Evolutionary conservation across 2,329 filamentous ascomycete genomes (phyloP), one percentile per base, ranked within the genome.

Genomic region (Neofusicoccum cordaticola): DNA sequence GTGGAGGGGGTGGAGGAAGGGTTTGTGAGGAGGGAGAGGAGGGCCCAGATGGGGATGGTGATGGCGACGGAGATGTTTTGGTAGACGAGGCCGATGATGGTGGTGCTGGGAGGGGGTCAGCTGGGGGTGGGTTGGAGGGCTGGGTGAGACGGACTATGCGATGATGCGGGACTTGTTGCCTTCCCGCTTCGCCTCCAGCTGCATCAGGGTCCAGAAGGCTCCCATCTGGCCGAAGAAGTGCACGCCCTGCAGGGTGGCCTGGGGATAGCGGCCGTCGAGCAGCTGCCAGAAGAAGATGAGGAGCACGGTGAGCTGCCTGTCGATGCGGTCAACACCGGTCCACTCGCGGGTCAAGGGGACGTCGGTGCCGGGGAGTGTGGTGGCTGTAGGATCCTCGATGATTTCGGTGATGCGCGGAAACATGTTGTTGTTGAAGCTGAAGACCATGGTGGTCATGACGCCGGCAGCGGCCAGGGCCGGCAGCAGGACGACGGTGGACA

Each of bases 341-440:
- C 44, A 64, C 13, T 57, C 27, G 9, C 51, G 51, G 8, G 42
- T 48, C n/a, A 64, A 34, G 2, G 52, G 27, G 17, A 58, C 35
- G 42, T 50, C 45, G 3, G 62, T 41, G 34, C 52, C 62, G 31
- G 62, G 62, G 1, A 62, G 13, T 7, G 37, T 48, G 35, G 58
- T 48, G 19, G 22, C 8, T 34, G 27, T 13, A 4, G 74, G 47
- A 74, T 80, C 62, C 75, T 79, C 67, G 77, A 83, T 69, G 85
- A 86, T 73, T 76, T 81, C 1, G 31, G 61, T 35, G 13, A 63
- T 45, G 9, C 13, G n/a, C 7, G 85, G 85, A 80, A 85, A 62
- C 84, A 86, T 68, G 85, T 85, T 0, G 73, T 64, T 64, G 62
- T 64, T 64, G 62, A 13, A 15, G 62, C 48, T 56, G 42, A 56